A percentile compares a stretch with the other conserved stretches of the same genome.
Conservation (phyloP, 2,329 filamentous ascomycete species). For the Arthrobotrys pseudoclavata region DNA sequence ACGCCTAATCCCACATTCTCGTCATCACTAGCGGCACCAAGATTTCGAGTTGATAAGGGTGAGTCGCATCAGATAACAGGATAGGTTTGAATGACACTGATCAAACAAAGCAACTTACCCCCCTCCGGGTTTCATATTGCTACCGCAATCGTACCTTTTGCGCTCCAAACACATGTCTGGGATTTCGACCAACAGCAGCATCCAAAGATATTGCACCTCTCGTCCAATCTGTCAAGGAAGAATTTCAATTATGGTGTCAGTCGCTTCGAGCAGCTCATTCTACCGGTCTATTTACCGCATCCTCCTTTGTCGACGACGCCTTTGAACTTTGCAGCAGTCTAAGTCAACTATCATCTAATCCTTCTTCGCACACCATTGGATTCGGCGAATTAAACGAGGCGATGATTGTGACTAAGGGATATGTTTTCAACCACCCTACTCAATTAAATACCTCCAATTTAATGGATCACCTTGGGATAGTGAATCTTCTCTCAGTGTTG, state of each 20-base stretch:
- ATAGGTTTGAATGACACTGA: neutral
- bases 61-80: slow-evolving; percentile 11
- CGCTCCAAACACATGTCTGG: slow-evolving; percentile 5
- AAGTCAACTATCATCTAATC: neutral
- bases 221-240: slow-evolving; percentile 21
- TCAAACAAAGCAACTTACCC: slow-evolving; percentile 67
- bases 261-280: neutral
- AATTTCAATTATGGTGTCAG: slow-evolving; percentile 39
- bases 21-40: neutral
- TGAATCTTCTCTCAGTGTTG: slow-evolving; percentile 69
- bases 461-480: slow-evolving; percentile 67
- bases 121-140: slow-evolving; percentile 73
- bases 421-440: slow-evolving; percentile 64
- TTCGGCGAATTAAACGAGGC: neutral
- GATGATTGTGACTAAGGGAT: slow-evolving; percentile 60
- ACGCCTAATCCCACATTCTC: neutral
- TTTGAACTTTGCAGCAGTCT: slow-evolving; percentile 40
- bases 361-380: neutral
- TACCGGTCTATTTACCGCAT: neutral
- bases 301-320: slow-evolving; percentile 43
- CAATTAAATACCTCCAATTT: slow-evolving; percentile 72
- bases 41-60: slow-evolving; percentile 1
- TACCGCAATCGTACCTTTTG: slow-evolving; percentile 66
- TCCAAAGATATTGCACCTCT: slow-evolving; percentile 5
- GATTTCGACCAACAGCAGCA: neutral